Evolutionary conservation across 1,284 basidiomycete genomes (phyloP).

Genomic region (Mycena sp.): DNA sequence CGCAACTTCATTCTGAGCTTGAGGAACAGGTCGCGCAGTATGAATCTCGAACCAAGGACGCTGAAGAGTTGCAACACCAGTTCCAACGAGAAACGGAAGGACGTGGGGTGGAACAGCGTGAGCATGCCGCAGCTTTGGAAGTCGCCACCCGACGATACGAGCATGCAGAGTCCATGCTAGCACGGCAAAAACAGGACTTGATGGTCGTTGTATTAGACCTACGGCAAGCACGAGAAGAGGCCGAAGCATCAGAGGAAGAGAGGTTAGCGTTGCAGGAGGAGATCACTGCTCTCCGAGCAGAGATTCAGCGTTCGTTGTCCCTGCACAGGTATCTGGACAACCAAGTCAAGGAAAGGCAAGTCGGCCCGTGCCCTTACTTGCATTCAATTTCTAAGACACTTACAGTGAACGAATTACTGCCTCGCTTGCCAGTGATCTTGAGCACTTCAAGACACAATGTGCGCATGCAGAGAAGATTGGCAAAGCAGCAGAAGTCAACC

Average conservation of each 20-base stretch:
- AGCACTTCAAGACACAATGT: conserved; percentile 52
- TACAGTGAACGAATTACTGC: conserved; percentile 58
- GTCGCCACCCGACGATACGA: conserved; percentile 35
- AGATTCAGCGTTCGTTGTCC: conserved; percentile 69
- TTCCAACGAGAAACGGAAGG: conserved; percentile 50
- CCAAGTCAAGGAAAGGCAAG: conserved; percentile 67
- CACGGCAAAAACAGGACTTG: conserved; percentile 40
- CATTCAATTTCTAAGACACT: conserved; percentile 19
- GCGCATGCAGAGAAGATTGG: conserved; percentile 63
- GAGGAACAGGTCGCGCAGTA: conserved; percentile 41
- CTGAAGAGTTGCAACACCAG: conserved; percentile 31
- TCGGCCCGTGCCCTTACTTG: conserved; percentile 15
- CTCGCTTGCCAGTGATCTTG: conserved; percentile 57
- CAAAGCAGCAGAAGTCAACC: conserved; percentile 69
- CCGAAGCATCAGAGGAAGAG: conserved; percentile 55
- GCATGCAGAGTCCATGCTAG: conserved; percentile 40
- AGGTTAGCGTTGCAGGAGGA: conserved; percentile 59
- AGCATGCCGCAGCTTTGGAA: conserved; percentile 32
- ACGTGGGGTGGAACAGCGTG: conserved; percentile 38
- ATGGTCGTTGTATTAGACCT: conserved; percentile 36
- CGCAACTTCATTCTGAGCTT: conserved; percentile 35
- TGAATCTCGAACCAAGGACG: conserved; percentile 34
- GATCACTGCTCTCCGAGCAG: conserved; percentile 66
- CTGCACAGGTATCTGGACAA: conserved; percentile 68
- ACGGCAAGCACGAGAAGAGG: conserved; percentile 34